Percentiles rank a stretch among this genome's conserved stretches.
phyloP scores from a whole-genome alignment of 2,329 filamentous ascomycete genomes.

The Claviceps sp. region DNA sequence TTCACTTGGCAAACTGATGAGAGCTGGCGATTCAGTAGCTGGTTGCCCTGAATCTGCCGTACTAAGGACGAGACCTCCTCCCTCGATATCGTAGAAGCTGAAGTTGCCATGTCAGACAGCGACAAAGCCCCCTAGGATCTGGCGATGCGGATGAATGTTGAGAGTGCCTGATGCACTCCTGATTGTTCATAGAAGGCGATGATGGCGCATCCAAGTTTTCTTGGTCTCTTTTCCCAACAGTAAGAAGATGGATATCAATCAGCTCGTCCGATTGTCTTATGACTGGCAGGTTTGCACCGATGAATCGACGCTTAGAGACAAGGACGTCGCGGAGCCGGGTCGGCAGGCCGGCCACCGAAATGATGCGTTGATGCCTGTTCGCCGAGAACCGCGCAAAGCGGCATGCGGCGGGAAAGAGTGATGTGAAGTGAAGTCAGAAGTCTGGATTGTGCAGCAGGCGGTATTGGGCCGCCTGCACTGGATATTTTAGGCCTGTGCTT shows the following conservation, averaged over 20 bases:
- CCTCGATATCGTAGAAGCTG: constrained; percentile 17
- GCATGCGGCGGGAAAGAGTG: background rate
- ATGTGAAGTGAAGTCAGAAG: background rate
- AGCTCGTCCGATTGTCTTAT: background rate
- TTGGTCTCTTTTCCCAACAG: background rate
- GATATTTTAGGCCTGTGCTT: too few species aligned
- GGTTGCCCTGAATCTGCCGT: constrained; percentile 28
- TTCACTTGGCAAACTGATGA: constrained; percentile 65
- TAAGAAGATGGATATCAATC: background rate
- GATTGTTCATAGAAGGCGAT: constrained; percentile 5
- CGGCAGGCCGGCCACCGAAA: constrained; percentile 1
- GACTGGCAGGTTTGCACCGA: background rate
- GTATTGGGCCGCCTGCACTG: background rate
- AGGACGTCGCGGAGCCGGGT: background rate
- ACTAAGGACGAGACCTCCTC: constrained; percentile 33
- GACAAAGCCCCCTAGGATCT: background rate
- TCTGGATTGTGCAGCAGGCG: background rate
- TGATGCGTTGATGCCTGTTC: background rate
- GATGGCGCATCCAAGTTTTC: background rate
- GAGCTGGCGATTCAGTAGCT: constrained; percentile 49
- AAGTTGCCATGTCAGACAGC: constrained; percentile 12
- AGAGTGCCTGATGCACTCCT: background rate
- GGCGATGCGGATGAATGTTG: background rate
- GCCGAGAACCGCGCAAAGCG: background rate
- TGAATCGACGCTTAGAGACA: background rate